Evolutionary conservation across 306 rosid genomes (phyloP), one percentile per base, ranked within the genome.

Genomic region (Erythrophleum fordii): DNA sequence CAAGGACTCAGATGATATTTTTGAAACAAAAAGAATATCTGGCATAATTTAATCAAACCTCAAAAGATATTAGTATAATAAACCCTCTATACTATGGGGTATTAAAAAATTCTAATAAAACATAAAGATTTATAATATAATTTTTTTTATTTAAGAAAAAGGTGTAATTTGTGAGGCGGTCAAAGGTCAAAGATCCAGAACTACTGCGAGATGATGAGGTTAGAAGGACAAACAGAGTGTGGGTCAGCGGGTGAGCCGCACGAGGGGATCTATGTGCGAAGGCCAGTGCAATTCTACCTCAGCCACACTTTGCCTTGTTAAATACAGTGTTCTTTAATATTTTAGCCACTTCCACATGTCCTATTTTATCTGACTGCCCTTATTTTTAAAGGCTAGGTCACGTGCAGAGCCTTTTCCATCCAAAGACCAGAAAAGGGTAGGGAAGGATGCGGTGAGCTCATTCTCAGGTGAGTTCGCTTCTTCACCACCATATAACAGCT

Each of bases 191-290:
- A 89, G 90, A 83, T 75, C 72, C 78, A 64, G 67, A 58, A 69
- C 55, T 53, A 80, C 45, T 55, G 17, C 61, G 45, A 83, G 74
- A 26, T 58, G 81, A 69, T 78, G 81, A 68, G 80, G 79, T 86
- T 49, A 51, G 78, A 69, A 79, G 89, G 82, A 85, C n/a, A 77
- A 81, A 81, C 66, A 79, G 77, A 75, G 82, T 8, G 80, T 82
- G 85, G 64, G 84, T 86, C 87, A 85, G 88, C 85, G 75, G 74
- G 77, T 79, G 85, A 83, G 91, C 88, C 92, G 85, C 94, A 90
- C 92, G 87, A 90, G 53, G 89, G 89, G 88, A 82, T 90, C 86
- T 41, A 68, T 80, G 67, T 81, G 84, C 80, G 49, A 39, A 31
- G 67, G 76, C 31, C 79, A 26, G 71, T 49, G 80, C 44, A 81